Evolutionary conservation across 495 filamentous ascomycete genomes (phyloP).

Genomic region (Pyronema omphalodes): DNA sequence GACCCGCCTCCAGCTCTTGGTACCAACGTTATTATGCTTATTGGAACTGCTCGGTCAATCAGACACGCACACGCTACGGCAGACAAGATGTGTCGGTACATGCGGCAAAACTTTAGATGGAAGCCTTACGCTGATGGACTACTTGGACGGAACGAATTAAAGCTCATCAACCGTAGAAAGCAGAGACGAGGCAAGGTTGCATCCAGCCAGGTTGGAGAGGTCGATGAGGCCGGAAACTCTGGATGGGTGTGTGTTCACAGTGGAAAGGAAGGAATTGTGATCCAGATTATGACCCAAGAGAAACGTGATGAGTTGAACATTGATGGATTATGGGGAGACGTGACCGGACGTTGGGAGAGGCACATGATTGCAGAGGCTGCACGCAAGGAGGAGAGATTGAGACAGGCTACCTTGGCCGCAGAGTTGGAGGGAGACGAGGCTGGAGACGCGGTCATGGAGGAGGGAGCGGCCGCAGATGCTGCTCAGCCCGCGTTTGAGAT

Average conservation of each 20-base stretch:
- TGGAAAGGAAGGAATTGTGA: slow-evolving; percentile 48
- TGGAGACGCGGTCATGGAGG: slow-evolving; percentile 4
- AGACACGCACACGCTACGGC: slow-evolving; percentile 87
- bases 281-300: slow-evolving; percentile 78
- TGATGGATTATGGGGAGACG: slow-evolving; percentile 55
- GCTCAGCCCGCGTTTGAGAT: slow-evolving; percentile 9
- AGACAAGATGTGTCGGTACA: slow-evolving; percentile 71
- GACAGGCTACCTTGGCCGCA: neutral
- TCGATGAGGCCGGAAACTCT: slow-evolving; percentile 54
- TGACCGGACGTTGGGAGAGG: slow-evolving; percentile 28
- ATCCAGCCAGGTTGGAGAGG: slow-evolving; percentile 34
- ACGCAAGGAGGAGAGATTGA: neutral
- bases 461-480: slow-evolving; percentile 8
- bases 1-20: slow-evolving; percentile 78
- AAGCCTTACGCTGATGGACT: slow-evolving; percentile 67
- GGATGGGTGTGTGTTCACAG: slow-evolving; percentile 94
- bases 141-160: slow-evolving; percentile 76
- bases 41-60: slow-evolving; percentile 83
- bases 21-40: slow-evolving; percentile 72
- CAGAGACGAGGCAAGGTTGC: slow-evolving; percentile 61
- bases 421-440: slow-evolving; percentile 1
- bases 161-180: slow-evolving; percentile 63
- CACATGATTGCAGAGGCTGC: slow-evolving; percentile 21
- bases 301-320: slow-evolving; percentile 70
- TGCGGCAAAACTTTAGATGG: slow-evolving; percentile 52